Conservation (phyloP, 2,329 filamentous ascomycete genomes). For the Fusarium pseudonygamai region DNA sequence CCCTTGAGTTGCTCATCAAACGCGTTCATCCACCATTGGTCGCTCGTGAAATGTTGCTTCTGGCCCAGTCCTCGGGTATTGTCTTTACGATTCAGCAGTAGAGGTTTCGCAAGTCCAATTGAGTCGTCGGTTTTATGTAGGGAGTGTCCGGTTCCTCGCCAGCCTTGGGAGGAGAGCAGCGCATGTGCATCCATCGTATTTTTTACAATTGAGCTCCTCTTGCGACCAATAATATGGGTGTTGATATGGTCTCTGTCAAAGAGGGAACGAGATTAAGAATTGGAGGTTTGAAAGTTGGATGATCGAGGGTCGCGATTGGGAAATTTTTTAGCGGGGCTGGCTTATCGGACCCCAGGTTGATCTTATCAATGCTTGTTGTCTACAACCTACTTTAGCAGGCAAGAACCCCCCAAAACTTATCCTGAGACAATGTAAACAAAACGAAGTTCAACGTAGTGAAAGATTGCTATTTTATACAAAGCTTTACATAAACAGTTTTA, state of each 20-base stretch:
- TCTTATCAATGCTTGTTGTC: background rate
- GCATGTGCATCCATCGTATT: conserved; percentile 80
- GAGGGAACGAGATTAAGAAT: background rate
- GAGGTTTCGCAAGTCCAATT: conserved; percentile 82
- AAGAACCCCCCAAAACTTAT: background rate
- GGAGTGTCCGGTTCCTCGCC: conserved; percentile 88
- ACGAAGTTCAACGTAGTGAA: background rate
- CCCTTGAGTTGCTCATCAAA: conserved; percentile 91
- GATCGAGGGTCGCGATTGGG: conserved; percentile 6
- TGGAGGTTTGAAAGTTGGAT: background rate
- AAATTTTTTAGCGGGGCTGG: conserved; percentile 45
- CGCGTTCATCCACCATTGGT: conserved; percentile 97
- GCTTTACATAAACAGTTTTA: background rate
- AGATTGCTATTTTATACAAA: background rate
- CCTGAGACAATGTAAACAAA: background rate
- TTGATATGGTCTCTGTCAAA: background rate
- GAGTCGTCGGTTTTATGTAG: conserved; percentile 78
- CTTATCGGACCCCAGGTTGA: conserved; percentile 33
- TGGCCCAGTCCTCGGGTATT: conserved; percentile 85
- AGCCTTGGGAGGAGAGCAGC: conserved; percentile 86
- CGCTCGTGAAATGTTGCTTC: conserved; percentile 72
- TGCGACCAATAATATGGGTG: background rate
- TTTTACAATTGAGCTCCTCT: background rate
- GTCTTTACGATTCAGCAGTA: conserved; percentile 84
- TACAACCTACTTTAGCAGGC: background rate